A percentile compares a stretch with the other conserved stretches of the same genome.
phyloP scores from a whole-genome alignment of 2,329 filamentous ascomycete genomes.

The Delphinella strobiligena region DNA sequence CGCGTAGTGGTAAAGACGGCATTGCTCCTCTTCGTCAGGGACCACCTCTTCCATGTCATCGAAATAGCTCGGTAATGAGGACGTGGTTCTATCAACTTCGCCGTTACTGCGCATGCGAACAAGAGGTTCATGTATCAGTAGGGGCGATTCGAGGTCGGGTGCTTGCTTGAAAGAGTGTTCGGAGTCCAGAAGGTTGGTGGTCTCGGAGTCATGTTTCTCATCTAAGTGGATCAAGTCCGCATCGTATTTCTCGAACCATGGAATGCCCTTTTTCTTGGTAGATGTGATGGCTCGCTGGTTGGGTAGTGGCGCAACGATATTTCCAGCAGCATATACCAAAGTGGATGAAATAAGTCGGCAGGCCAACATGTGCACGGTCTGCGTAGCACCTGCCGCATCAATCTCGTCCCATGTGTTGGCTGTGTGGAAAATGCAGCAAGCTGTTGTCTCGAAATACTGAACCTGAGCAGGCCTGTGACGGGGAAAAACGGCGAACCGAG shows the following conservation, averaged over 20 bases:
- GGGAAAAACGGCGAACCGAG: constrained; percentile 58
- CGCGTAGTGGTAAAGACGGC: constrained; percentile 56
- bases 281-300: constrained; percentile 15
- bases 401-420: constrained; percentile 56
- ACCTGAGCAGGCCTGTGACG: constrained; percentile 45
- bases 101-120: not conserved
- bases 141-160: constrained; percentile 10
- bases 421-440: constrained; percentile 61
- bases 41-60: constrained; percentile 4
- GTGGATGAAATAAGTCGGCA: constrained; percentile 56
- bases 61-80: constrained; percentile 1
- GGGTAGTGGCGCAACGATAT: constrained; percentile 43
- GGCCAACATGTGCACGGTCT: constrained; percentile 49
- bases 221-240: constrained; percentile 15
- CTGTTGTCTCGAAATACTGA: constrained; percentile 55
- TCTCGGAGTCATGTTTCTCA: not conserved
- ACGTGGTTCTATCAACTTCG: not conserved
- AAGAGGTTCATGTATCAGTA: constrained; percentile 4
- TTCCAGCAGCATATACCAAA: constrained; percentile 52
- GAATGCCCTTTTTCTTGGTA: constrained; percentile 23
- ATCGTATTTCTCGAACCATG: constrained; percentile 36
- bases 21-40: constrained; percentile 48
- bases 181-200: constrained; percentile 11
- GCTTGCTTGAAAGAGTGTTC: constrained; percentile 21
- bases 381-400: constrained; percentile 18